Percentiles rank a stretch among this genome's conserved stretches.
Evolutionary conservation across 2,329 filamentous ascomycete species (phyloP).

Genomic region (Aureobasidium sp.): DNA sequence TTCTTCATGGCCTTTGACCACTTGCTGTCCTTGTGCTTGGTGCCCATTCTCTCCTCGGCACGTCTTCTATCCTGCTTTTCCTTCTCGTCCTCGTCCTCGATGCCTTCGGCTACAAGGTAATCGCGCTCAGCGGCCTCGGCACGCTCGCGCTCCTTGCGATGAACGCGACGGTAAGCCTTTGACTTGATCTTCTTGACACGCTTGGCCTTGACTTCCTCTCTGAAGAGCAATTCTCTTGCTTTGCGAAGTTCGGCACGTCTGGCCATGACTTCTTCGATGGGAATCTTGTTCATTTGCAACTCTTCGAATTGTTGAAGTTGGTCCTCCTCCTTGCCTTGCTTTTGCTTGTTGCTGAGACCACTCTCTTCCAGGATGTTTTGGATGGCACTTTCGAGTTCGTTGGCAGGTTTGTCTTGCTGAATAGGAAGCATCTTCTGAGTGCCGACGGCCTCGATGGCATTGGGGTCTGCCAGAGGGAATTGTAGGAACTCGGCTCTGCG

Average conservation of each 20-base stretch:
- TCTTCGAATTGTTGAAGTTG: constrained; percentile 62
- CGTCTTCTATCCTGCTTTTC: constrained; percentile 63
- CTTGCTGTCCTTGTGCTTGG: constrained; percentile 78
- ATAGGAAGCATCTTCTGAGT: constrained; percentile 58
- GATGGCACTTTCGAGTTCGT: constrained; percentile 78
- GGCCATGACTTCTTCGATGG: constrained; percentile 63
- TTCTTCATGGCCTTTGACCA: constrained; percentile 83
- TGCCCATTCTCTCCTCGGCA: constrained; percentile 77
- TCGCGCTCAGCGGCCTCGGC: constrained; percentile 47
- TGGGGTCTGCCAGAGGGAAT: constrained; percentile 74
- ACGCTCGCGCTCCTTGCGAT: constrained; percentile 66
- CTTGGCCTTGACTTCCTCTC: constrained; percentile 80
- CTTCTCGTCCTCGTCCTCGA: constrained; percentile 55
- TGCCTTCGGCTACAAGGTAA: constrained; percentile 50
- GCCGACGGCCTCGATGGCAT: constrained; percentile 50
- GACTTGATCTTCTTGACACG: constrained; percentile 99
- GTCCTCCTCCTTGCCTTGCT: constrained; percentile 47
- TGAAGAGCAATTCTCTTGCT: constrained; percentile 75
- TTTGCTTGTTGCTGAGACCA: constrained; percentile 56
- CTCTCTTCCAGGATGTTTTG: constrained; percentile 85
- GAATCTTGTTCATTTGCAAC: constrained; percentile 62
- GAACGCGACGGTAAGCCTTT: constrained; percentile 86
- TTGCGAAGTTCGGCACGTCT: constrained; percentile 66
- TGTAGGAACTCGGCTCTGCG: constrained; percentile 81
- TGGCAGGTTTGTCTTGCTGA: constrained; percentile 54